Percentiles rank a stretch among this genome's conserved stretches.
These are phyloP conservation scores for Cercospora sp. DNA, from an alignment of 2,329 filamentous ascomycete species.

Conservation along the genomic window DNA sequence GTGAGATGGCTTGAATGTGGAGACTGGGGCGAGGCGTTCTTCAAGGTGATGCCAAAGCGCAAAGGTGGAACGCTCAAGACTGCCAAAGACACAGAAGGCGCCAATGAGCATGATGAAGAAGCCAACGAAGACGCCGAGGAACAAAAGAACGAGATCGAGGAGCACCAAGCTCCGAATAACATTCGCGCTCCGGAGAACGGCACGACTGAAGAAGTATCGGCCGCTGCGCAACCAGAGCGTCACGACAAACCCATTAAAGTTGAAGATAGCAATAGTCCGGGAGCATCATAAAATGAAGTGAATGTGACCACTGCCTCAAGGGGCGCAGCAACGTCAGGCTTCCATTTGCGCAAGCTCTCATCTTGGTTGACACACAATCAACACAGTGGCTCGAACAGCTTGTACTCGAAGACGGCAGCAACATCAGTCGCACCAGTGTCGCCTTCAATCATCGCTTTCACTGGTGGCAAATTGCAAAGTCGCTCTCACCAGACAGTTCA, in stretches of 20 bases:
- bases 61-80: conserved; percentile 72
- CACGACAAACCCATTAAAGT: background rate
- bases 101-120: conserved; percentile 21
- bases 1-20: conserved; percentile 84
- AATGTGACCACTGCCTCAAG: background rate
- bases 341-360: background rate
- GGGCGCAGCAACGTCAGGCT: background rate
- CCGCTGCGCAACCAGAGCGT: background rate
- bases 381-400: background rate
- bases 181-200: background rate
- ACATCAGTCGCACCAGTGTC: background rate
- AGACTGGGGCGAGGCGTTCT: conserved; percentile 89
- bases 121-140: conserved; percentile 3
- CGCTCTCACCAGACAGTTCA: no score
- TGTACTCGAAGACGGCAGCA: background rate
- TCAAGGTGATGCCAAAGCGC: conserved; percentile 82
- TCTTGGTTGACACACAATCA: background rate
- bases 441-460: background rate
- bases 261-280: background rate
- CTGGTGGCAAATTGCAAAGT: background rate
- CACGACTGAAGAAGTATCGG: background rate
- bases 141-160: conserved; percentile 14
- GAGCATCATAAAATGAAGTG: background rate
- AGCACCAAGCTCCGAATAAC: background rate
- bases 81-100: background rate